A percentile compares a stretch with the other conserved stretches of the same genome.
Conservation (phyloP, 805 yeast genomes). For the Lipomyces chichibuensis region DNA sequence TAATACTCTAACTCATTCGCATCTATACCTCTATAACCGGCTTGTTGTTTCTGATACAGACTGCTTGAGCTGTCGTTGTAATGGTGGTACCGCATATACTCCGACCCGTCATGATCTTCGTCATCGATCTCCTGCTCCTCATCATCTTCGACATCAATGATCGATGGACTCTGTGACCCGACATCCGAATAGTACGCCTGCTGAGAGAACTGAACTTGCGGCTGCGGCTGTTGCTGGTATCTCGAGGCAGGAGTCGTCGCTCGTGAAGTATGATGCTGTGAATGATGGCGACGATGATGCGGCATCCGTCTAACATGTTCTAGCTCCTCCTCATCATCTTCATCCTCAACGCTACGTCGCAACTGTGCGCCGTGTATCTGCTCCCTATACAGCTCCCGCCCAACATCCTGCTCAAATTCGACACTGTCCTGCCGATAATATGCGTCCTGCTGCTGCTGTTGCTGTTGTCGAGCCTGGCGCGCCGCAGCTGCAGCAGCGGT, state of each 20-base stretch:
- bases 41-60: neutral
- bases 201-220: constrained; percentile 2
- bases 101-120: neutral
- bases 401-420: neutral
- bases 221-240: neutral
- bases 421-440: constrained; percentile 8
- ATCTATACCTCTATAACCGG: neutral
- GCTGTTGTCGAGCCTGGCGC: constrained; percentile 32
- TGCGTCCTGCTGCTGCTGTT: constrained; percentile 28
- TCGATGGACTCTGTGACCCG: constrained; percentile 3
- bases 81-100: neutral
- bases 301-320: neutral
- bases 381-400: constrained; percentile 12
- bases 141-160: constrained; percentile 3
- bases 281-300: neutral
- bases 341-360: constrained; percentile 4
- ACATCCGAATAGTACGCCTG: neutral
- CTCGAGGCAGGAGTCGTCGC: neutral
- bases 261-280: neutral
- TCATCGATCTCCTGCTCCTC: constrained; percentile 6
- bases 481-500: constrained; percentile 21
- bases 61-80: neutral
- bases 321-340: constrained; percentile 8
- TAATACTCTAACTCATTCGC: constrained; percentile 4
- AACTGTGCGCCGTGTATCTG: neutral